Evolutionary conservation across 441 rosid genomes (phyloP), one percentile per base, ranked within the genome.

Genomic region (Populus hybrid): DNA sequence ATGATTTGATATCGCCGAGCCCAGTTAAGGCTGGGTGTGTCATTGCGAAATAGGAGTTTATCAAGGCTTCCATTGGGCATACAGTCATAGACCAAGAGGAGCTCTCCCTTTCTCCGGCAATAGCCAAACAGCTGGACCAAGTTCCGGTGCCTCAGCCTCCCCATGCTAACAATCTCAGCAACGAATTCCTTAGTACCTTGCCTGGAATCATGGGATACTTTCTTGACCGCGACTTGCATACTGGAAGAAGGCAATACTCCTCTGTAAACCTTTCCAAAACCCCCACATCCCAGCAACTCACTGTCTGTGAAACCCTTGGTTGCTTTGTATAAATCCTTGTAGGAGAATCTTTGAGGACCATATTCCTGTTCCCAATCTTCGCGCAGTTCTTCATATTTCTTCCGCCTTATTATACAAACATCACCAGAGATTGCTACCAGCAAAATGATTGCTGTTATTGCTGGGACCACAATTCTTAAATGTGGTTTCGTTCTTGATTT

Each of bases 61-160:
- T 86, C 89, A 5, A 83, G 84, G 72, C 89, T 86, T 35, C 87
- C 85, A 61, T 85, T 82, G 2, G 81, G 74, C 87, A 84, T 80
- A 5, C 82, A 77, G 53, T 85, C 84, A 59, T 87, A 87, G 4
- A 85, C 86, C 46, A 87, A 78, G 24, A 85, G 28, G 12, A 87
- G 78, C 76, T 87, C 85, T 2, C 85, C 83, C 24, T 73, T 76
- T 8, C 84, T 64, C 36, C 86, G 69, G 46, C 90, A 82, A 36
- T 83, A 87, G 7, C 88, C 89, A 0, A 76, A 78, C 18, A 87
- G 81, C 7, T 74, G 76, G 42, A 87, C 88, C 50, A 85, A 34
- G 67, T 87, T 87, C 57, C 87, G 70, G 35, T 88, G 86, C 70
- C 84, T 74, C 18, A 79, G 68, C 71, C 81, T 75, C 40, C 83